Conservation (phyloP, 345 rosid species). For the Bruguiera parviflora region DNA sequence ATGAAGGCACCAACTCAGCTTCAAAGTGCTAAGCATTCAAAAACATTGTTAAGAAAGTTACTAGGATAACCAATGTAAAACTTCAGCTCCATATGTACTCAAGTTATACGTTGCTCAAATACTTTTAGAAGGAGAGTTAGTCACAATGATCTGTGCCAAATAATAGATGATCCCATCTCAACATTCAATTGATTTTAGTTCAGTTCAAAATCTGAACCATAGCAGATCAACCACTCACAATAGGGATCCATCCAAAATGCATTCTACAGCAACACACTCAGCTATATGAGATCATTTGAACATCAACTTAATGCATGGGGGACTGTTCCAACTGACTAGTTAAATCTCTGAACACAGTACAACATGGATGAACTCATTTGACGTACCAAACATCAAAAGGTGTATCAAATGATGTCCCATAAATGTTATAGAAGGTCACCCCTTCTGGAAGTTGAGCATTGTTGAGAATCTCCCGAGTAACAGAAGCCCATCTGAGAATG, state of each 20-base stretch:
- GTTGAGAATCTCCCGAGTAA: conserved; percentile 59
- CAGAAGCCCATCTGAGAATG: conserved; percentile 67
- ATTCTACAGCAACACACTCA: no score
- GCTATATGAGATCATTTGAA: no score
- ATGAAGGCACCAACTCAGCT: conserved; percentile 12
- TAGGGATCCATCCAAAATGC: no score
- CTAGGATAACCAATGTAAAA: not conserved
- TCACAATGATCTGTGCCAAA: no score
- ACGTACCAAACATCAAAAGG: conserved; percentile 84
- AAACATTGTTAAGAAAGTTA: not conserved
- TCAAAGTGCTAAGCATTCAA: not conserved
- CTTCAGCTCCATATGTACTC: no score
- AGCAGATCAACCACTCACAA: no score
- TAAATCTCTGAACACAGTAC: not conserved
- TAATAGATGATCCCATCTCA: no score
- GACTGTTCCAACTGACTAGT: not conserved
- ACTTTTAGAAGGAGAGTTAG: no score
- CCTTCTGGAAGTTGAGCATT: conserved; percentile 61
- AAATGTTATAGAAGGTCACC: conserved; percentile 71
- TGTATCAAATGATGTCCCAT: conserved; percentile 70
- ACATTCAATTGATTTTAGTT: no score
- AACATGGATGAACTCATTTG: not conserved
- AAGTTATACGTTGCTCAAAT: no score
- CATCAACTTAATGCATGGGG: no score
- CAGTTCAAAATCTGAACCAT: no score